These are phyloP conservation scores for Trichoderma gamsii DNA, from an alignment of 495 filamentous ascomycete genomes.

Conservation along the genomic window DNA sequence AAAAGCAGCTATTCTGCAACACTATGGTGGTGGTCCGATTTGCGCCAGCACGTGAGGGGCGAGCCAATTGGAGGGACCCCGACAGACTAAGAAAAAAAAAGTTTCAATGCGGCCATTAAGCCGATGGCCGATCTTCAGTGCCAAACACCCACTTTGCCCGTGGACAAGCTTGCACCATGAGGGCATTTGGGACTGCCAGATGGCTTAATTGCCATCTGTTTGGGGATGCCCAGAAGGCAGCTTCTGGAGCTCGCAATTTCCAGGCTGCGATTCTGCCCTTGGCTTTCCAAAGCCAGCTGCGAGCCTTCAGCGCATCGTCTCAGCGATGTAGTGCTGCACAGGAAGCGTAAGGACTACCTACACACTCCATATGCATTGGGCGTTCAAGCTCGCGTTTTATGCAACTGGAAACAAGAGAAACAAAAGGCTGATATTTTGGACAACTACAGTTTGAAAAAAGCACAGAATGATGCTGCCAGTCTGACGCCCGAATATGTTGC, in stretches of 20 bases:
- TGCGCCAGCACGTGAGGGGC: background rate
- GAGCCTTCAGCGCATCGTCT: slow-evolving; percentile 28
- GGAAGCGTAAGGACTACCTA: slow-evolving; percentile 27
- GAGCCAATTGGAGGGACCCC: slow-evolving; percentile 15
- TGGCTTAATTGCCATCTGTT: slow-evolving; percentile 15
- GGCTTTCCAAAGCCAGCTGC: slow-evolving; percentile 17
- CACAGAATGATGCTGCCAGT: slow-evolving; percentile 39
- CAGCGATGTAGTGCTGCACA: slow-evolving; percentile 27
- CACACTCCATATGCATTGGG: background rate
- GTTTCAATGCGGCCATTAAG: background rate
- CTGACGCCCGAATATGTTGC: slow-evolving; percentile 41
- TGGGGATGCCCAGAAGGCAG: slow-evolving; percentile 26
- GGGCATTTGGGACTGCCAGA: slow-evolving; percentile 16
- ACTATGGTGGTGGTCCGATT: slow-evolving; percentile 9
- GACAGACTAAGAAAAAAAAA: slow-evolving; percentile 16
- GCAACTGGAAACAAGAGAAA: background rate
- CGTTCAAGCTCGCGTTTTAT: background rate
- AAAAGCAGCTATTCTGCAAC: background rate
- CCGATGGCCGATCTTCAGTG: slow-evolving; percentile 1
- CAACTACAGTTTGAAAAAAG: slow-evolving; percentile 34
- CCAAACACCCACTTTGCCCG: slow-evolving; percentile 13
- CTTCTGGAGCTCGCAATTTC: slow-evolving; percentile 29
- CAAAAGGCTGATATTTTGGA: background rate
- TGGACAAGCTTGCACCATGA: slow-evolving; percentile 15
- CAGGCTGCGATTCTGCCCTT: background rate